Evolutionary conservation across 2,329 filamentous ascomycete genomes (phyloP).

Genomic region (Penicillium sp.): DNA sequence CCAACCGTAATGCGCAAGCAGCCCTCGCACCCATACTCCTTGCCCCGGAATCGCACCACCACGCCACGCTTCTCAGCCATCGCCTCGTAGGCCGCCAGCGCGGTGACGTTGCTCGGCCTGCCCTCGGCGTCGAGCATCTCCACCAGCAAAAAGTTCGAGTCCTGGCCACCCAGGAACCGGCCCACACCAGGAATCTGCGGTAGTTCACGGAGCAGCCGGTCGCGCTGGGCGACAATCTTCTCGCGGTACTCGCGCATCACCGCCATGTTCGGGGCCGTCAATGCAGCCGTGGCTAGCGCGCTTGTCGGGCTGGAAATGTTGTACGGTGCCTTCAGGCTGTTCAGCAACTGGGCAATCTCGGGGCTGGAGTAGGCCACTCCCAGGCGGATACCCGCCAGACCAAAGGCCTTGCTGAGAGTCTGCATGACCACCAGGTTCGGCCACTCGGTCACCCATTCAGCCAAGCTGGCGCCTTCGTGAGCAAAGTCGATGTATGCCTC

Average conservation of each 20-base stretch:
- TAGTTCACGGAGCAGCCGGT: constrained; percentile 73
- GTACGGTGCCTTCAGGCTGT: constrained; percentile 93
- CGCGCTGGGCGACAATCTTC: constrained; percentile 73
- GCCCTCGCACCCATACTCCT: constrained; percentile 84
- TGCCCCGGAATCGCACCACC: constrained; percentile 89
- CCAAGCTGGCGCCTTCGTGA: constrained; percentile 74
- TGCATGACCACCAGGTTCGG: constrained; percentile 98
- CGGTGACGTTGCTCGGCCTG: constrained; percentile 77
- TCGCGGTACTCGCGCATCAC: constrained; percentile 72
- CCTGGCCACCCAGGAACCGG: constrained; percentile 73
- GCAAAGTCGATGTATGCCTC: constrained; percentile 98
- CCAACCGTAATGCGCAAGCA: constrained; percentile 91
- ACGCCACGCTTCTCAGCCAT: constrained; percentile 86
- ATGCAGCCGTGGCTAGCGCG: constrained; percentile 72
- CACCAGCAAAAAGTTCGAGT: constrained; percentile 87
- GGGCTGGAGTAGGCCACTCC: constrained; percentile 80
- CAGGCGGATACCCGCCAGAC: constrained; percentile 87
- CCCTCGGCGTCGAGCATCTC: constrained; percentile 74
- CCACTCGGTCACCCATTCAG: constrained; percentile 89
- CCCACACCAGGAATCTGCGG: constrained; percentile 77
- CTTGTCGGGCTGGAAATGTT: constrained; percentile 90
- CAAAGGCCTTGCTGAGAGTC: constrained; percentile 97
- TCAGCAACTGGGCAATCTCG: constrained; percentile 76
- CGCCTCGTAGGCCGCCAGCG: constrained; percentile 77
- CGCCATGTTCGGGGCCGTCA: constrained; percentile 66